Base-by-base conservation (phyloP, 768 basidiomycete genomes). In the Pisolithus microcarpus region DNA sequence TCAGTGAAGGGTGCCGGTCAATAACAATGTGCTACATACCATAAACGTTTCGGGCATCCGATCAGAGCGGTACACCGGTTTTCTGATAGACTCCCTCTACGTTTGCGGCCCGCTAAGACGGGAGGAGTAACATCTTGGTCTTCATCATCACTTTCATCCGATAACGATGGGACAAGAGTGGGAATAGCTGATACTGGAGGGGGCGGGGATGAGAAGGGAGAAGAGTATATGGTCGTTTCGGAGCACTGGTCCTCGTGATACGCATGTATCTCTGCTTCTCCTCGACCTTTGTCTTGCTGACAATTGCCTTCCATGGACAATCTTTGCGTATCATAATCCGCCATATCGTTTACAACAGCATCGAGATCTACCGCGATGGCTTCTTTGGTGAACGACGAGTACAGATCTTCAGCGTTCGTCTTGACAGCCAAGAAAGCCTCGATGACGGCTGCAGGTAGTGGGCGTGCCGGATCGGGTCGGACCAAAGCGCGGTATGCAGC, bases 401-500 rank as follows among this genome's bases (percentile, higher is more conserved):
- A 74, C 3, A 74, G 55, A 0, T 46, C 58, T 11, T 65, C 61
- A 0, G 68, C 67, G 0, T 23, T 39, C 0, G 48, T 50, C 45
- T 70, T 70, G 24, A 75, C 56, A 2, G 39, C 11, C 7, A 65
- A 42, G 7, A 72, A 71, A 5, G 65, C 59, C 1, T 65, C 56
- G 0, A 45, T 50, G 0, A 62, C 13, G 0, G 52, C 36, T 2
- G 60, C 43, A 6, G 54, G 19, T 1, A 71, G 48, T 3, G 10
- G 2, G 3, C 49, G 38, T 0, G 37, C 21, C 0, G 49, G 49
- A 49, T 61, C 58, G 42, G 56, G 55, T 7, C 63, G 37, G 0
- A 66, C 49, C 2, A 65, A 48, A 1, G 63, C 62, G 2, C 62
- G 55, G 34, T 52, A 59, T 5, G 70, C 70, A 2, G 65, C 60